These are phyloP conservation scores for Kalaharituber pfeilii DNA, from an alignment of 2,329 filamentous ascomycete species.

Conservation along the genomic window DNA sequence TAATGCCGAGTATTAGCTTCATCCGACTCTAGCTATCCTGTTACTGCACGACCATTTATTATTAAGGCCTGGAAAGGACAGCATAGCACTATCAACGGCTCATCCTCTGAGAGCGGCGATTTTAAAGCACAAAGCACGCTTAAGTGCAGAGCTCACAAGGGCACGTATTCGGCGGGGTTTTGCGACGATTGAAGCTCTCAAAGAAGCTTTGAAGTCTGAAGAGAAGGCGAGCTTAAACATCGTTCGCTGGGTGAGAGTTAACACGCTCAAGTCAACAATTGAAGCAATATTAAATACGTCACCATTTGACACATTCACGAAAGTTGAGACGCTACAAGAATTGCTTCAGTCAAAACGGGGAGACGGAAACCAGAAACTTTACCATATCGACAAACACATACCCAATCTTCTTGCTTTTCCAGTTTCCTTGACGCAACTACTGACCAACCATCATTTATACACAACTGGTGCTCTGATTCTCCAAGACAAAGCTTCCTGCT, in stretches of 20 bases:
- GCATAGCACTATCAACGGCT: conserved; percentile 60
- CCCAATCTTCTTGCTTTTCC: conserved; percentile 69
- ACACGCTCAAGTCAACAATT: conserved; percentile 55
- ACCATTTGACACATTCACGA: conserved; percentile 50
- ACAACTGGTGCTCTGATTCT: background rate
- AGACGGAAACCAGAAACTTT: conserved; percentile 30
- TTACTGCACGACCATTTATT: conserved; percentile 66
- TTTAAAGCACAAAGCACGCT: conserved; percentile 61
- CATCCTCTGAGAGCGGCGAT: conserved; percentile 63
- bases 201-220: conserved; percentile 20
- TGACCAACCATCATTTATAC: conserved; percentile 39
- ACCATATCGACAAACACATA: conserved; percentile 64
- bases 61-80: conserved; percentile 47
- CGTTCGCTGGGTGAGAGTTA: conserved; percentile 85
- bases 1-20: conserved; percentile 44
- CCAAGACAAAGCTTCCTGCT: conserved; percentile 94
- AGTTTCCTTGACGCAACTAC: conserved; percentile 34
- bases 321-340: conserved; percentile 28
- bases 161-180: conserved; percentile 55
- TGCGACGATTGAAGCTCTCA: conserved; percentile 47
- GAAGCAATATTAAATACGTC: conserved; percentile 48
- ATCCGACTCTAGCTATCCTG: conserved; percentile 60
- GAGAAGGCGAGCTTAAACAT: conserved; percentile 38
- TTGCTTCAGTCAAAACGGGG: conserved; percentile 2
- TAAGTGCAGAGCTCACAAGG: conserved; percentile 68